A percentile compares a stretch with the other conserved stretches of the same genome.
Evolutionary conservation across 116 monocot species (phyloP).

Genomic region (Dioscorea cayenensis): DNA sequence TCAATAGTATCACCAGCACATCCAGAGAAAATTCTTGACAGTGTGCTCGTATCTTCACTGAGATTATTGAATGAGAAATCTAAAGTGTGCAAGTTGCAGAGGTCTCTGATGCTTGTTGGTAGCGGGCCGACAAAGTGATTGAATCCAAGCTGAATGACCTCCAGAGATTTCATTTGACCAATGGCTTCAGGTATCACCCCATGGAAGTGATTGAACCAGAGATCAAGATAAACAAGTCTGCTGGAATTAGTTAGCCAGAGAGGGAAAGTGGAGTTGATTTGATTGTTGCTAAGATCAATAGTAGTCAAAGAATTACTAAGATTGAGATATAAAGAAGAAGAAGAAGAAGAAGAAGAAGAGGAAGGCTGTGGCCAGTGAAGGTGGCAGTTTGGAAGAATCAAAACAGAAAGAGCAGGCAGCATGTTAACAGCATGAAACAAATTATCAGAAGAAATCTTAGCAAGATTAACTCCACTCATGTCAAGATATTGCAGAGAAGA

Average conservation of each 20-base stretch:
- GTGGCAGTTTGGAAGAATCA: background rate
- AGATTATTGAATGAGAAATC: background rate
- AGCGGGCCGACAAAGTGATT: background rate
- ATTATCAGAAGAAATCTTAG: background rate
- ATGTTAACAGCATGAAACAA: conserved; percentile 14
- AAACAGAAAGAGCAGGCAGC: conserved; percentile 3
- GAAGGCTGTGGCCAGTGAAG: background rate
- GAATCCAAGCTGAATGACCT: background rate
- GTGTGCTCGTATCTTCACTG: no score
- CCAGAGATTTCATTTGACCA: background rate
- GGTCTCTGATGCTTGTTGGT: background rate
- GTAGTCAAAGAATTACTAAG: conserved; percentile 7
- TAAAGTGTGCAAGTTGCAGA: background rate
- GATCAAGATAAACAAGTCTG: conserved; percentile 1
- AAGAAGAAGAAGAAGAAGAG: background rate
- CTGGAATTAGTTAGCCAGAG: conserved; percentile 13
- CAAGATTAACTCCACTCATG: conserved; percentile 9
- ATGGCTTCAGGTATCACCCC: conserved; percentile 10
- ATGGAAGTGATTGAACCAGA: background rate
- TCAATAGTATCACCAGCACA: no score
- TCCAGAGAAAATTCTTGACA: no score
- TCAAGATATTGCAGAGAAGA: conserved; percentile 8
- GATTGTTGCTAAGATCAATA: conserved; percentile 13
- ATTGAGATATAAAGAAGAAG: conserved; percentile 1
- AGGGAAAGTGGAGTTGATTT: conserved; percentile 3